Evolutionary conservation across 768 basidiomycete genomes (phyloP), one percentile per base, ranked within the genome.

Genomic region (Psilocybe azurescens): DNA sequence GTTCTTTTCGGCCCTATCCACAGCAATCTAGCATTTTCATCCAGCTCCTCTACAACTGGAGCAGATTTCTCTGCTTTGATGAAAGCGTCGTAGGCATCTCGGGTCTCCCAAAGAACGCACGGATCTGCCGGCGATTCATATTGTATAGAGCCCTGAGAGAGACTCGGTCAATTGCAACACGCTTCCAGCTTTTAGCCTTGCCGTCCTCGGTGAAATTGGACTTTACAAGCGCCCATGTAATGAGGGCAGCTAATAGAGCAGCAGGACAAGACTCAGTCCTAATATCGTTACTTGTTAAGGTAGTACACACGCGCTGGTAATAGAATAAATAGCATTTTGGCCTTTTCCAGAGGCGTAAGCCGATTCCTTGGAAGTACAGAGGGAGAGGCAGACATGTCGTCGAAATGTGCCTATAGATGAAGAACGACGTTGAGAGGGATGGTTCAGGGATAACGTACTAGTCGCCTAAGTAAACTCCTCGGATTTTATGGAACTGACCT

Each of bases 1-100:
- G 51, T 57, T n/a, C 50, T 28, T 49, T 59, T 63, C 3, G 60
- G 62, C 7, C 65, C 65, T 24, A 67, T 48, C 65, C 65, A 67
- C 39, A 67, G 32, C 6, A 67, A 24, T 6, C 36, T 55, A 3
- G 65, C 52, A 50, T 59, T 59, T 9, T 61, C 62, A 5, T 52
- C 62, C 1, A 67, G 51, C 36, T 61, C 62, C 13, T 63, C 59
- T 7, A 58, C 28, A 2, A 44, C 53, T 9, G 10, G 39, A 16
- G 48, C 24, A 29, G 24, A 18, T 5, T 20, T 38, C 14, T 36
- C 24, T 4, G 33, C 32, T 18, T 28, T 44, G 36, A 57, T 30
- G 8, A 20, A 49, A 16, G 33, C 53, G 38, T 54, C 44, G 53
- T 60, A 60, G 20, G 20, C 32, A 3, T 33, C 30, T 14, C 14